Base-by-base conservation (phyloP, 2,329 filamentous ascomycete genomes). In the Endothia cerciana region DNA sequence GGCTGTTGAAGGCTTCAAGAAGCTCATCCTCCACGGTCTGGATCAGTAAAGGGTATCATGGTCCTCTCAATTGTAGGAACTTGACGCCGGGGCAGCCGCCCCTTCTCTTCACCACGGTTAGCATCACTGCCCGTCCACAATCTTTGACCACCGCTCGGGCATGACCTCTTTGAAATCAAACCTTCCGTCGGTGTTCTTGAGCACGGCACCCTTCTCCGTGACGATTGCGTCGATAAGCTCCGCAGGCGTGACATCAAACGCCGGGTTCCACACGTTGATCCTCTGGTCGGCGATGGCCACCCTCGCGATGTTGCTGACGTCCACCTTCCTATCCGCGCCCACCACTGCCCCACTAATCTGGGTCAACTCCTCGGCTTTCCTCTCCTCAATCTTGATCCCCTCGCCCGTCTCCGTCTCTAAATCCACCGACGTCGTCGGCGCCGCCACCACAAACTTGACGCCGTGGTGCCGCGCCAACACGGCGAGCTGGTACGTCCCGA, bases 341-440 rank as follows among this genome's bases (percentile, higher is more conserved):
- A 91, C 87, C 17, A 91, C 82, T 1, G 92, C 92, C 1, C 94
- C 94, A 65, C 87, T 92, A 70, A 97, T 87, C 73, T 91, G 89
- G 0, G 93, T 97, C 66, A 99, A 85, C 80, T 99, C 95, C 69
- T 89, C 87, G 22, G 85, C 80, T 66, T 90, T 89, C 59, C 95
- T 87, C 81, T 98, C 89, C 79, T 99, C 95, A 70, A 99, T 98
- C 72, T 91, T 86, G 75, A 99, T 98, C 28, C 90, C 88, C 4
- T 83, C 81, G 0, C 95, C 95, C 1, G 87, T 90, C 70, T 86
- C 83, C 2, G 94, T 98, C 63, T 86, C 82, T 40, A 97, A 81
- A 74, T 99, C 95, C 71, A 99, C 95, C 65, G 93, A 97, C 1
- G 95, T 99, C 7, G 94, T 91, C 0, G 95, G 95, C 0, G 95